A percentile compares a stretch with the other conserved stretches of the same genome.
These are phyloP conservation scores for Haberlea rhodopensis DNA, from an alignment of 257 asterid species.

Conservation along the genomic window DNA sequence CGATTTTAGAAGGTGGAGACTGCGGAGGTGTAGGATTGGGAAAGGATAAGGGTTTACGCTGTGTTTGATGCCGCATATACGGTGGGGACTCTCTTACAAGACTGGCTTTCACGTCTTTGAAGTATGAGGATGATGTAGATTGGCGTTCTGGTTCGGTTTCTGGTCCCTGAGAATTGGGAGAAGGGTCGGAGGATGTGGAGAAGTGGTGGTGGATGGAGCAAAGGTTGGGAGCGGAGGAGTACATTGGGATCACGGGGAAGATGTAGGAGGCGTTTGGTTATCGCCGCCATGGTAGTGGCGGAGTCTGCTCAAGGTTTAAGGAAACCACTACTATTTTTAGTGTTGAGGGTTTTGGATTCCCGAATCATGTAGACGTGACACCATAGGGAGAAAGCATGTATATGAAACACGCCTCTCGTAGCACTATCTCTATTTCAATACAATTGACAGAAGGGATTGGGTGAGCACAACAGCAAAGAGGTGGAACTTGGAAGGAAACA, in stretches of 20 bases:
- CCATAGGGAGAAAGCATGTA: too few relatives aligned
- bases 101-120: conserved; percentile 37
- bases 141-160: conserved; percentile 26
- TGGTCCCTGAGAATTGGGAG: conserved; percentile 25
- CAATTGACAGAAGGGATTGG: too few relatives aligned
- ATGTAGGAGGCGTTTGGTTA: conserved; percentile 41
- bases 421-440: too few relatives aligned
- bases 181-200: conserved; percentile 27
- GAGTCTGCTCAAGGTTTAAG: too few relatives aligned
- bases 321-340: too few relatives aligned
- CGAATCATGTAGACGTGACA: too few relatives aligned
- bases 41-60: conserved; percentile 19
- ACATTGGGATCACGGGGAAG: conserved; percentile 37
- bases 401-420: too few relatives aligned
- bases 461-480: too few relatives aligned
- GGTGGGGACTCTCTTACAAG: conserved; percentile 25
- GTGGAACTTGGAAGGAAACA: too few relatives aligned
- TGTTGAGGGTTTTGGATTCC: too few relatives aligned
- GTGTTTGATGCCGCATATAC: conserved; percentile 22
- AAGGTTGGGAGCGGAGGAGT: conserved; percentile 22
- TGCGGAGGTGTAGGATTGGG: conserved; percentile 6
- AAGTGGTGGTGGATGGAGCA: conserved; percentile 22
- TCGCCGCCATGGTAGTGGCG: conserved; percentile 41
- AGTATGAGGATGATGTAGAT: conserved; percentile 27
- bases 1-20: conserved; percentile 17